These are phyloP conservation scores for Sclerotinia glacialis DNA, from an alignment of 2,329 filamentous ascomycete genomes.

Conservation along the genomic window DNA sequence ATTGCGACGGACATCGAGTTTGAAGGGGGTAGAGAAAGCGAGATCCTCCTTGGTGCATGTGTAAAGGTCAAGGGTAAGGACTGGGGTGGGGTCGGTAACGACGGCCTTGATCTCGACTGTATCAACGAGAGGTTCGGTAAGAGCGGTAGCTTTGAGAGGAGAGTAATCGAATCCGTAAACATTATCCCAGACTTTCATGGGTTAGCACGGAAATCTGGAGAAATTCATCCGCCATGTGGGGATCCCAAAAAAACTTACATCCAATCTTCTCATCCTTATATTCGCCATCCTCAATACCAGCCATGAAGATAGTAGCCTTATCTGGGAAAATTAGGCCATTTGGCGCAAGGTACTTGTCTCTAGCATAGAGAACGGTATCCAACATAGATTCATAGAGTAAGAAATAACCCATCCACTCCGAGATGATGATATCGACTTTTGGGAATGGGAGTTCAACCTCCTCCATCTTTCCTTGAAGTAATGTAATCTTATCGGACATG, in stretches of 20 bases:
- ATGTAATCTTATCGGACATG: slow-evolving; percentile 91
- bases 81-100: slow-evolving; percentile 81
- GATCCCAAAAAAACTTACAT: slow-evolving; percentile 60
- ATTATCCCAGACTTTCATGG: slow-evolving; percentile 90
- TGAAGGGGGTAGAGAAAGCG: slow-evolving; percentile 76
- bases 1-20: slow-evolving; percentile 72
- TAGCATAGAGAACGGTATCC: slow-evolving; percentile 94
- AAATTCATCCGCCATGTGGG: neutral
- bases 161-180: slow-evolving; percentile 98
- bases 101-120: slow-evolving; percentile 97
- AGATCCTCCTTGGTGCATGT: slow-evolving; percentile 81
- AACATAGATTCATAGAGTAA: slow-evolving; percentile 98
- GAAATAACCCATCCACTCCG: slow-evolving; percentile 99
- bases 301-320: slow-evolving; percentile 96
- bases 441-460: slow-evolving; percentile 90
- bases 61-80: slow-evolving; percentile 91
- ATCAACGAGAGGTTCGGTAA: slow-evolving; percentile 94
- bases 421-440: slow-evolving; percentile 99
- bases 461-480: slow-evolving; percentile 99
- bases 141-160: slow-evolving; percentile 86
- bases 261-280: slow-evolving; percentile 99
- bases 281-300: slow-evolving; percentile 96
- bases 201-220: neutral
- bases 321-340: slow-evolving; percentile 96
- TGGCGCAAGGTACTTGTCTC: slow-evolving; percentile 83